phyloP scores from a whole-genome alignment of 2,329 filamentous ascomycete genomes.

The Rhynchosporium secalis region DNA sequence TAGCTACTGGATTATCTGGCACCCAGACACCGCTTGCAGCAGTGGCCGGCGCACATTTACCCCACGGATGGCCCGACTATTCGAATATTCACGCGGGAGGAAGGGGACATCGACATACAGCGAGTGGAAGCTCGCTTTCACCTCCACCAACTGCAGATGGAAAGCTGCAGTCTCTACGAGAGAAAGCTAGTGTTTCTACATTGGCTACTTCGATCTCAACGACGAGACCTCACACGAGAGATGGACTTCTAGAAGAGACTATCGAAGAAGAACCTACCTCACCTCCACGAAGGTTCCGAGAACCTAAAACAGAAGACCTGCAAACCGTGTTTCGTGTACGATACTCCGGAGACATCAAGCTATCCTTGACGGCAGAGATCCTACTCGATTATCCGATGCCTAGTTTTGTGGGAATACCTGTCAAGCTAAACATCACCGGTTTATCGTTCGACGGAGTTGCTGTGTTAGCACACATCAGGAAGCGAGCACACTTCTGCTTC shows the following conservation, averaged over 20 bases:
- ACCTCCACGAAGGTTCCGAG: conserved; percentile 58
- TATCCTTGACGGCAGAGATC: conserved; percentile 92
- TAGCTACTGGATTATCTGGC: conserved; percentile 69
- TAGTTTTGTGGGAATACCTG: conserved; percentile 91
- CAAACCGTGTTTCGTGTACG: conserved; percentile 90
- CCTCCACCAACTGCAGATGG: conserved; percentile 43
- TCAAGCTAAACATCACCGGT: conserved; percentile 93
- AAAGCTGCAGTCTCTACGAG: conserved; percentile 44
- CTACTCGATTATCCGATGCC: conserved; percentile 98
- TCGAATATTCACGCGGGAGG: conserved; percentile 28
- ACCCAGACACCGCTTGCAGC: conserved; percentile 78
- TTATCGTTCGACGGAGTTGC: conserved; percentile 94
- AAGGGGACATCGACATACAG: conserved; percentile 34
- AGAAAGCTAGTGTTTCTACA: conserved; percentile 64
- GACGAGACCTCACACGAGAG: conserved; percentile 59
- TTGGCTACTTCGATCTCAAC: conserved; percentile 55
- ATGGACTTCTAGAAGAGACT: conserved; percentile 42
- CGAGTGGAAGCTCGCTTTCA: conserved; percentile 38
- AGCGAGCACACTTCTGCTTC: conserved; percentile 90
- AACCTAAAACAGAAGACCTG: conserved; percentile 80
- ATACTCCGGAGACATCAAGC: conserved; percentile 82
- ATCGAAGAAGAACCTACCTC: conserved; percentile 39
- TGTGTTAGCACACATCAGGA: conserved; percentile 86
- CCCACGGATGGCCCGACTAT: conserved; percentile 49
- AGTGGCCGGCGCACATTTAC: conserved; percentile 69